Evolutionary conservation across 208 protist genomes (phyloP).

Genomic region (Trypanosoma caninum): DNA sequence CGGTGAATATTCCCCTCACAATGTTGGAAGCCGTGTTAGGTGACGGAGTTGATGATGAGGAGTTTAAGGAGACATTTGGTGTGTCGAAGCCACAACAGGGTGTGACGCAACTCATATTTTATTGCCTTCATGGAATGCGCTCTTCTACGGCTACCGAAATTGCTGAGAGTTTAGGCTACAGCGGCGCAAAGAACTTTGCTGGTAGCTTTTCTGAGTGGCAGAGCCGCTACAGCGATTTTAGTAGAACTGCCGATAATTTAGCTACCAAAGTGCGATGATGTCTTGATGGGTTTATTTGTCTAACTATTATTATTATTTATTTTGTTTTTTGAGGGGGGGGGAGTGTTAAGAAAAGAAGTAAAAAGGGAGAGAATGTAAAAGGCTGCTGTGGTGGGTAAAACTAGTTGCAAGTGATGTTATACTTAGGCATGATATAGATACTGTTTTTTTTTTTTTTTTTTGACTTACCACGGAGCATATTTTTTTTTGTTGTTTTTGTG

Average conservation of each 20-base stretch:
- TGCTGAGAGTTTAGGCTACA: conserved; percentile 57
- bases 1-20: conserved; percentile 64
- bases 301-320: conserved; percentile 1
- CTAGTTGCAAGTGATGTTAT: no score
- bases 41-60: conserved; percentile 35
- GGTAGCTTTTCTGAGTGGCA: conserved; percentile 70
- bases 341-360: no score
- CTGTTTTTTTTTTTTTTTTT: conserved; percentile 8
- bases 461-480: no score
- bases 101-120: conserved; percentile 59
- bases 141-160: conserved; percentile 63
- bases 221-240: not conserved
- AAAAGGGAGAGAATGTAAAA: no score
- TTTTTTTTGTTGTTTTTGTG: not conserved
- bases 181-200: conserved; percentile 40
- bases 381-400: no score
- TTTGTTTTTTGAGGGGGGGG: no score
- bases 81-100: conserved; percentile 34
- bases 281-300: not conserved
- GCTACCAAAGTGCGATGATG: not conserved
- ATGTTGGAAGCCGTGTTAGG: conserved; percentile 41
- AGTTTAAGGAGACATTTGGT: conserved; percentile 51
- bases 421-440: not conserved
- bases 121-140: conserved; percentile 68
- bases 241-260: not conserved